phyloP scores from a whole-genome alignment of 345 rosid species.

The Pistacia integerrima region DNA sequence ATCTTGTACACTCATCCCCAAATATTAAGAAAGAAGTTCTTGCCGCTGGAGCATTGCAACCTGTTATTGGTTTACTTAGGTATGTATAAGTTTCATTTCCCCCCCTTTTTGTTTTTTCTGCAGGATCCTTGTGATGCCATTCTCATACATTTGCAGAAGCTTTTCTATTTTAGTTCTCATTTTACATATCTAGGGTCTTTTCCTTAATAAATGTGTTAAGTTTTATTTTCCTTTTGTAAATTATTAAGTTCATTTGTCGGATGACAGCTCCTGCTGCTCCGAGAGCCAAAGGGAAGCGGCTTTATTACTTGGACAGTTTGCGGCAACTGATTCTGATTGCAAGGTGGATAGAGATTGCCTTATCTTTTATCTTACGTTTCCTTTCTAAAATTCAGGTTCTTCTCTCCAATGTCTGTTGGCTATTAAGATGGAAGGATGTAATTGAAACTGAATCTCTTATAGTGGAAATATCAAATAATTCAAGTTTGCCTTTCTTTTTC shows the following conservation, averaged over 20 bases:
- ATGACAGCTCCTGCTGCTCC: constrained; percentile 86
- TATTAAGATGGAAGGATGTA: not conserved
- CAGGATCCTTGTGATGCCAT: not conserved
- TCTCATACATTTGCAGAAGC: constrained; percentile 7
- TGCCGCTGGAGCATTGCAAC: constrained; percentile 93
- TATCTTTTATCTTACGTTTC: constrained; percentile 15
- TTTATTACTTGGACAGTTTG: constrained; percentile 96
- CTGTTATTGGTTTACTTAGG: constrained; percentile 94
- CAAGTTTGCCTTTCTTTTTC: not conserved
- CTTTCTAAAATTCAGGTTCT: not conserved
- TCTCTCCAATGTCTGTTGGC: not conserved
- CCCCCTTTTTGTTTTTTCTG: not conserved
- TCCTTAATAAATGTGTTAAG: not conserved
- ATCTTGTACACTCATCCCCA: constrained; percentile 96
- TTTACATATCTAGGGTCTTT: not conserved
- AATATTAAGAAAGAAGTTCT: constrained; percentile 94
- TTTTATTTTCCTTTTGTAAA: not conserved
- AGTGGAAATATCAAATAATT: not conserved
- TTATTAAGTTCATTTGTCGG: constrained; percentile 15
- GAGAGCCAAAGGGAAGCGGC: constrained; percentile 99
- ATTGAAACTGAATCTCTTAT: not conserved
- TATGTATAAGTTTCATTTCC: constrained; percentile 20
- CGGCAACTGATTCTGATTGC: constrained; percentile 97
- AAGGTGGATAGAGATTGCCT: constrained; percentile 53
- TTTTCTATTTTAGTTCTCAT: not conserved